Evolutionary conservation across 331 rosid species (phyloP).

Genomic region (Erythrophleum ivorense): DNA sequence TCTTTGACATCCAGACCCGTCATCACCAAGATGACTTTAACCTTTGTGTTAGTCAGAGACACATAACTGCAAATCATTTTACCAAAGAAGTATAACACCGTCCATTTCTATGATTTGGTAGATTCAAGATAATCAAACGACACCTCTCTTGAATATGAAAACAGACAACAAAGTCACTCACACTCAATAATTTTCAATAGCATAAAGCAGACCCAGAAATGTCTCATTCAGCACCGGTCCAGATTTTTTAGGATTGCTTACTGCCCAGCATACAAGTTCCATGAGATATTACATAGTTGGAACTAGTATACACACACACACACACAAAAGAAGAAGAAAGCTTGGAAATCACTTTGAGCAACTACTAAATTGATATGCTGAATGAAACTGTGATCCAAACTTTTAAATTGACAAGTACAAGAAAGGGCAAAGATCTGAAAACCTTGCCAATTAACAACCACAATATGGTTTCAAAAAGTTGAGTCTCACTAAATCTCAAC

Average conservation of each 20-base stretch:
- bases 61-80: slow-evolving; percentile 65
- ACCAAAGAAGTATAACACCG: slow-evolving; percentile 5
- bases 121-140: not conserved
- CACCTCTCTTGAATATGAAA: not conserved
- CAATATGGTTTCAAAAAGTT: too few relatives aligned
- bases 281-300: not conserved
- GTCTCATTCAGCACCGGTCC: slow-evolving; percentile 83
- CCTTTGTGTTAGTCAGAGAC: slow-evolving; percentile 90
- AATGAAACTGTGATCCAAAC: not conserved
- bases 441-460: not conserved
- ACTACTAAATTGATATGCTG: not conserved
- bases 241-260: slow-evolving; percentile 84
- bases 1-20: slow-evolving; percentile 89
- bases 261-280: slow-evolving; percentile 50
- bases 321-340: not conserved
- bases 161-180: slow-evolving; percentile 49
- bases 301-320: too few relatives aligned
- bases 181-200: slow-evolving; percentile 90
- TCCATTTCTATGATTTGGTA: not conserved
- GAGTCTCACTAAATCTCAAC: too few relatives aligned
- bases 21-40: slow-evolving; percentile 87
- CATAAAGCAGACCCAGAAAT: slow-evolving; percentile 83
- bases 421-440: not conserved
- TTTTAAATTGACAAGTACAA: not conserved
- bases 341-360: not conserved